Percentiles rank a stretch among this genome's conserved stretches.
Evolutionary conservation across 176 grass and related monocot species (phyloP).

Genomic region (Bolboschoenus planiculmis): DNA sequence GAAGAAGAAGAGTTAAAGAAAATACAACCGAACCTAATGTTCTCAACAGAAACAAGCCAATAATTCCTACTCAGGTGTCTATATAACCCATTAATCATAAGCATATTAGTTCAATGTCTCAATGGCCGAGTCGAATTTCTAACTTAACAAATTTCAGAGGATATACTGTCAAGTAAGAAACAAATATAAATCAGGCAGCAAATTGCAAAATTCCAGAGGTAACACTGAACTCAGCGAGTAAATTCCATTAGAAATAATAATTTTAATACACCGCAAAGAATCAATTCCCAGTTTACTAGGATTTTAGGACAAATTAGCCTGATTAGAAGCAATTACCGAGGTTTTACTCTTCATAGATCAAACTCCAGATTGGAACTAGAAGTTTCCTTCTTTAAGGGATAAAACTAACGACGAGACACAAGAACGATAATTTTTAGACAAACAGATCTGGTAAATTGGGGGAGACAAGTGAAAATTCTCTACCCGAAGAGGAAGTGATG

Average conservation of each 20-base stretch:
- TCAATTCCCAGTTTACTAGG: not conserved
- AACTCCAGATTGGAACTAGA: not conserved
- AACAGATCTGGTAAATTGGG: not conserved
- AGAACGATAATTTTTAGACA: not conserved
- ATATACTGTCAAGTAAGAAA: not conserved
- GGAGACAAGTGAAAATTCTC: not conserved
- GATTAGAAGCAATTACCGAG: not conserved
- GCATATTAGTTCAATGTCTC: not conserved
- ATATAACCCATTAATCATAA: too few relatives aligned
- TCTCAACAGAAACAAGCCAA: not conserved
- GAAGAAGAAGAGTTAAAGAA: not conserved
- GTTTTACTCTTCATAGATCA: not conserved
- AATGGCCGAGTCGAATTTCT: not conserved
- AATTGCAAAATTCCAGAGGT: not conserved
- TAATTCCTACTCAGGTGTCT: not conserved
- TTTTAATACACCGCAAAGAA: not conserved
- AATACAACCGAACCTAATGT: not conserved
- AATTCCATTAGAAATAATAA: not conserved
- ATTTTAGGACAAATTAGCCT: not conserved
- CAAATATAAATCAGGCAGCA: not conserved
- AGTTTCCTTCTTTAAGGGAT: not conserved
- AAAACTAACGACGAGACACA: not conserved
- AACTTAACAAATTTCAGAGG: not conserved
- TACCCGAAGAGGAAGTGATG: conserved; percentile 24
- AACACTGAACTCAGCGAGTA: not conserved